Percentiles rank a stretch among this genome's conserved stretches.
These are phyloP conservation scores for Globisporangium radiosum DNA, from an alignment of 352 stramenopile genomes.

Conservation along the genomic window DNA sequence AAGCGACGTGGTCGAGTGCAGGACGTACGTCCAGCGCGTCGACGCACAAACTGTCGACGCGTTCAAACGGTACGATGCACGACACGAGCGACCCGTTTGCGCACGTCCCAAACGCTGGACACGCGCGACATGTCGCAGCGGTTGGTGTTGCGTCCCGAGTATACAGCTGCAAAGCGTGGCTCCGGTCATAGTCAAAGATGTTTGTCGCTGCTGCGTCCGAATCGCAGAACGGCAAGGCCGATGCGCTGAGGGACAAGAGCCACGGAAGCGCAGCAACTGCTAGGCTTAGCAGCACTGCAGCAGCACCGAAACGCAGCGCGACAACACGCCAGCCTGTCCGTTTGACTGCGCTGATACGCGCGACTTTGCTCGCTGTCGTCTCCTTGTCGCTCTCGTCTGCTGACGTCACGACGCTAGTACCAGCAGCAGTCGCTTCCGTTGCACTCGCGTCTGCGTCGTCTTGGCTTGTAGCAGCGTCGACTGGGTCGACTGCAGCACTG, in stretches of 20 bases:
- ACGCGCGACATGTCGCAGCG: constrained; percentile 31
- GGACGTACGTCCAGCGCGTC: constrained; percentile 47
- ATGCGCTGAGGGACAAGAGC: constrained; percentile 23
- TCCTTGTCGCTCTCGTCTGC: constrained; percentile 15
- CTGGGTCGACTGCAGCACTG: not conserved
- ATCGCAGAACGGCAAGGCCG: constrained; percentile 45
- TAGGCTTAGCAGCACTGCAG: constrained; percentile 24
- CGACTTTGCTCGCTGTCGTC: constrained; percentile 24
- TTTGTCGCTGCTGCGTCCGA: constrained; percentile 22
- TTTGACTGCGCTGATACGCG: constrained; percentile 26
- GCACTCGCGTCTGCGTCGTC: not conserved
- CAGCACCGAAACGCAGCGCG: constrained; percentile 28
- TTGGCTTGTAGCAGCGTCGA: no score
- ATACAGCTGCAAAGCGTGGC: constrained; percentile 46
- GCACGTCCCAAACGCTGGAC: constrained; percentile 56
- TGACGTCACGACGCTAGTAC: not conserved
- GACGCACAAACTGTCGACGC: constrained; percentile 41
- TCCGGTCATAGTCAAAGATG: constrained; percentile 29
- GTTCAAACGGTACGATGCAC: constrained; percentile 40
- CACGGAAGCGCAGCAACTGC: constrained; percentile 33
- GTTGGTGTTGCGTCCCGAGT: constrained; percentile 13
- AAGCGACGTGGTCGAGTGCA: constrained; percentile 35
- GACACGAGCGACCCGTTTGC: constrained; percentile 36
- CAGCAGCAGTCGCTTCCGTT: not conserved
- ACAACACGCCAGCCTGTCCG: constrained; percentile 31